Conservation (phyloP, 495 filamentous ascomycete genomes). For the Aspergillus diversus region DNA sequence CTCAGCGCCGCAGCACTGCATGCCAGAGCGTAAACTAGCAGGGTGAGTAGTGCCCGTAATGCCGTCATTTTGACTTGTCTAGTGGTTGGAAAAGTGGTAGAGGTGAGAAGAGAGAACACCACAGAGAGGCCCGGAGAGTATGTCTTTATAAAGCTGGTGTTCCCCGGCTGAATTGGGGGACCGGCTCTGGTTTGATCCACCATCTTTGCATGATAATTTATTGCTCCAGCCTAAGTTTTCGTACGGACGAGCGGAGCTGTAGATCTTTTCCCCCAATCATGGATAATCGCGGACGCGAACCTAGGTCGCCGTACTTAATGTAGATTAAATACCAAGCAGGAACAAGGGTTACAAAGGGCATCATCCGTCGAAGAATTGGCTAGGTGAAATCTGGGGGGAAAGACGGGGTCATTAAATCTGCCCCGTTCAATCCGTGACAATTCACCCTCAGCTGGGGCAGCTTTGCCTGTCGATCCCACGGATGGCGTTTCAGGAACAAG, state of each 20-base stretch:
- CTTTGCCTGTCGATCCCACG: background rate
- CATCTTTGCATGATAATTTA: background rate
- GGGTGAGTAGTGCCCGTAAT: conserved; percentile 10
- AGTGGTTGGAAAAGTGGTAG: background rate
- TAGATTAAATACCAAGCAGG: background rate
- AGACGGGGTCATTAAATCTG: background rate
- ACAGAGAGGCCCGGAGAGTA: background rate
- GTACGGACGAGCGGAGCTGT: background rate
- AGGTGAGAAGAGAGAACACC: background rate
- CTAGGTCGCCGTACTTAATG: background rate
- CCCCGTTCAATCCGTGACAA: background rate
- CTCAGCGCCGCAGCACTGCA: conserved; percentile 13
- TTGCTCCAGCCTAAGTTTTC: background rate
- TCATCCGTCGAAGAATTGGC: background rate
- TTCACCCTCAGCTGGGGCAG: background rate
- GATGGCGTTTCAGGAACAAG: background rate
- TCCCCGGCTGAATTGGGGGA: background rate
- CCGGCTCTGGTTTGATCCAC: background rate
- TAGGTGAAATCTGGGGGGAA: background rate
- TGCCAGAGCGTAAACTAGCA: conserved; percentile 15
- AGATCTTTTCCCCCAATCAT: background rate
- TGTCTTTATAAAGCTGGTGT: background rate
- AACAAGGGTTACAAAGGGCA: background rate
- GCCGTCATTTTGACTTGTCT: background rate
- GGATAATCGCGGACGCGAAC: background rate